Percentiles rank a stretch among this genome's conserved stretches.
Evolutionary conservation across 805 yeast species (phyloP).

Genomic region (Metschnikowia orientalis): DNA sequence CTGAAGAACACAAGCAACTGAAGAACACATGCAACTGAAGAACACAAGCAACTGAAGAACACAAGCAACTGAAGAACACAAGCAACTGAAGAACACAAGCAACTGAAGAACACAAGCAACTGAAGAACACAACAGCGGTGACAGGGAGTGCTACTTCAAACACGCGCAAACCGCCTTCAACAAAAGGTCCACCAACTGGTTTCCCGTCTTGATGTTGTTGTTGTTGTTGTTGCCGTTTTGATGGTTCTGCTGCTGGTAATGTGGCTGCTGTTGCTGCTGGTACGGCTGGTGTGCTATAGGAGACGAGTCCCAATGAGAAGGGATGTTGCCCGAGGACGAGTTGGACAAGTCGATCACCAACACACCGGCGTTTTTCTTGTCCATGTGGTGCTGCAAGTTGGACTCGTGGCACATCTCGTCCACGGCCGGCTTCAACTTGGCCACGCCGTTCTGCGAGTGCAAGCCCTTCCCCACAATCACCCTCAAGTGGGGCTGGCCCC

Average conservation of each 20-base stretch:
- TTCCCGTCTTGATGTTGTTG: conserved; percentile 23
- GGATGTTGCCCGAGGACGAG: conserved; percentile 26
- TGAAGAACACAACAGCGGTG: neutral
- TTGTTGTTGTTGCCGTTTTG: conserved; percentile 16
- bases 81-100: neutral
- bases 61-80: neutral
- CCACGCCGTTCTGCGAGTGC: conserved; percentile 77
- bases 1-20: no score
- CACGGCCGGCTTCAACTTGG: conserved; percentile 86
- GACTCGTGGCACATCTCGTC: conserved; percentile 71
- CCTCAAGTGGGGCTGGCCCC: conserved; percentile 57
- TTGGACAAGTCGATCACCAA: conserved; percentile 56
- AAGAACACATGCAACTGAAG: no score
- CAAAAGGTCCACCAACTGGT: conserved; percentile 26
- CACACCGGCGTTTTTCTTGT: conserved; percentile 76
- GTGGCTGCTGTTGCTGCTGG: conserved; percentile 17
- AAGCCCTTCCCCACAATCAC: conserved; percentile 93
- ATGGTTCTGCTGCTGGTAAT: conserved; percentile 21
- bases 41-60: no score
- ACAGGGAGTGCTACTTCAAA: conserved; percentile 8
- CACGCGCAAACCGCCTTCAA: conserved; percentile 33
- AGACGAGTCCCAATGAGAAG: conserved; percentile 27
- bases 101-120: conserved; percentile 1
- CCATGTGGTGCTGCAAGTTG: conserved; percentile 55
- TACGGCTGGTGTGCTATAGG: conserved; percentile 20